Base-by-base conservation (phyloP, 108 stramenopile species). In the Pelagomonas calceolata region DNA sequence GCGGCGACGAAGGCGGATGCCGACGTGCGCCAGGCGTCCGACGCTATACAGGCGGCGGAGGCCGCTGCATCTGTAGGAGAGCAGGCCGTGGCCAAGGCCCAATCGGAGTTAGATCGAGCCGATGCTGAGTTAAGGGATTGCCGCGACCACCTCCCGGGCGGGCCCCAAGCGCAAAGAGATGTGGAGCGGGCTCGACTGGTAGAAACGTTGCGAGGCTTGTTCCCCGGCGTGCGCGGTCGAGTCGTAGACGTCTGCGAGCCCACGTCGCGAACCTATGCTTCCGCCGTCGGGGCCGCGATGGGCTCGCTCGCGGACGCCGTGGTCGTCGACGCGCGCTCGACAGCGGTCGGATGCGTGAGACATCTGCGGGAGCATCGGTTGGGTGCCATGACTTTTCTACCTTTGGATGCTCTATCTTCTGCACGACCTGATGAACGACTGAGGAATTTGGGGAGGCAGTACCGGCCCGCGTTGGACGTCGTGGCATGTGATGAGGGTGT, bases 271-370 rank as follows among this genome's bases (percentile, higher is more conserved):
- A 70, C 90, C 60, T 98, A 86, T 86, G 88, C 92, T 75, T 76
- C 94, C 46, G 96, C 95, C 63, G 93, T 99, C 51, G 91, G 94
- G 14, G 93, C 95, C n/a, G 98, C 95, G 44, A 93, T 84, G 29
- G 96, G 96, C 35, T 93, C 94, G 76, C 88, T 94, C 79, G 94
- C 95, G 94, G 97, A 98, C 71, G 87, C 91, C 65, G 89, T 98
- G 70, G 98, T 97, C 43, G 98, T 98, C 31, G 97, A 98, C 75
- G 92, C 94, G 1, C 84, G 86, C 72, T 68, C 81, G 69, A 94
- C 88, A 43, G 95, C 81, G n/a, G 79, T 89, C 45, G 92, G 95
- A 44, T 98, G 97, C 78, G 94, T 98, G 72, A 73, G 83, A 29
- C 95, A 97, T 78, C 80, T 99, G 75, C 92, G 95, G 15, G 91